A percentile compares a stretch with the other conserved stretches of the same genome.
phyloP scores from a whole-genome alignment of 306 rosid species.

The Datisca glomerata region DNA sequence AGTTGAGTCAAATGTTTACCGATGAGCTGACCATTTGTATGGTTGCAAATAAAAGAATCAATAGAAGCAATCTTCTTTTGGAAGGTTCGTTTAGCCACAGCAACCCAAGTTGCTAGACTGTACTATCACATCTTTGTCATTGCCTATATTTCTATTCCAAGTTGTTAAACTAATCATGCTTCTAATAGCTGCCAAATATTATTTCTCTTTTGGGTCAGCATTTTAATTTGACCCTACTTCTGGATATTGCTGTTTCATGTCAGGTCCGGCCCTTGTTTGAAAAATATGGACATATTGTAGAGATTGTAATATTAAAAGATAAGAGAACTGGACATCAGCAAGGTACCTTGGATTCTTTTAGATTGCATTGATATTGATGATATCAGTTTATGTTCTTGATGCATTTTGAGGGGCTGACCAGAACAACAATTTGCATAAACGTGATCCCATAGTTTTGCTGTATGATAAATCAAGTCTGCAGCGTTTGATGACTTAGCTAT shows the following conservation, averaged over 20 bases:
- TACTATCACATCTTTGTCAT: no score
- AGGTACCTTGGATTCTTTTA: conserved; percentile 31
- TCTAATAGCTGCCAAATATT: no score
- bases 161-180: no score
- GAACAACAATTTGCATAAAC: conserved; percentile 1
- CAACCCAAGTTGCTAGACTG: no score
- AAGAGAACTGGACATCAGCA: conserved; percentile 61
- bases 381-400: conserved; percentile 7
- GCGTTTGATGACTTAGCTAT: no score
- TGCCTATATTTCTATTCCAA: no score
- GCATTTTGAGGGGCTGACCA: conserved; percentile 9
- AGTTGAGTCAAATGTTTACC: no score
- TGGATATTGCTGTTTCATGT: conserved; percentile 6
- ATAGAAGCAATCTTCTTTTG: not conserved
- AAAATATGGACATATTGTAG: conserved; percentile 54
- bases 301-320: conserved; percentile 66
- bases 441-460: conserved; percentile 1
- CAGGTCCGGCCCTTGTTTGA: conserved; percentile 68
- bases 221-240: not conserved
- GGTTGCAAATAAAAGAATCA: not conserved
- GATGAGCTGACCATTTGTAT: no score
- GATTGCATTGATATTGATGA: not conserved
- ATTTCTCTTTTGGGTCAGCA: no score
- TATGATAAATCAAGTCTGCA: no score
- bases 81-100: no score